Conservation (phyloP, 164 flowering plant genomes). For the Stephania cephalantha region DNA sequence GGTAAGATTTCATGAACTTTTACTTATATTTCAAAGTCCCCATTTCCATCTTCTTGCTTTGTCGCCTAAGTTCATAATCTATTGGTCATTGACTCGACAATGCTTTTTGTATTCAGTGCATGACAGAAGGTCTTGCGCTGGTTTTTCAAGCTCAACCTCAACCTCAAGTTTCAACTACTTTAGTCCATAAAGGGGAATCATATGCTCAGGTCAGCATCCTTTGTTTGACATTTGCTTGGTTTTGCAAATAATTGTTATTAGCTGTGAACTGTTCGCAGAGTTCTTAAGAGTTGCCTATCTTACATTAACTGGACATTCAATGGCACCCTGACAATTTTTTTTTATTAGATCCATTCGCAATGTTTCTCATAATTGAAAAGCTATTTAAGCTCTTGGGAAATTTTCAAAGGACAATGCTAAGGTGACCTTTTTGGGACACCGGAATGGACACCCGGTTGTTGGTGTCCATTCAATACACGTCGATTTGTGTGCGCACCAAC, state of each 20-base stretch:
- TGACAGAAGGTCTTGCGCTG: slow-evolving; percentile 57
- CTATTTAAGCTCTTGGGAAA: not conserved
- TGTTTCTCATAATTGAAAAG: not conserved
- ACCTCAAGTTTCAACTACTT: slow-evolving; percentile 39
- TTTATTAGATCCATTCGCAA: not conserved
- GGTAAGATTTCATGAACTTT: slow-evolving; percentile 16
- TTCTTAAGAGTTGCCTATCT: not conserved
- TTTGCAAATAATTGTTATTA: slow-evolving; percentile 3
- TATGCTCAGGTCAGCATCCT: slow-evolving; percentile 59
- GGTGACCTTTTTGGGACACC: too few species aligned
- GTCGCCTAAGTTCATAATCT: slow-evolving; percentile 3
- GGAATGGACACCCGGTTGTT: too few species aligned
- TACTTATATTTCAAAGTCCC: slow-evolving; percentile 1
- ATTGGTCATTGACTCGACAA: slow-evolving; percentile 4
- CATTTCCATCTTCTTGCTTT: not conserved
- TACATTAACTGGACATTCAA: slow-evolving; percentile 19
- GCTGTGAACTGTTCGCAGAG: not conserved
- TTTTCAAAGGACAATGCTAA: too few species aligned
- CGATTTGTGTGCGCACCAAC: too few species aligned
- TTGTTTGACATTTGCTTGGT: not conserved
- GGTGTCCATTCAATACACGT: too few species aligned
- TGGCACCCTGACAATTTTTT: slow-evolving; percentile 33
- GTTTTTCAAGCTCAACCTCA: slow-evolving; percentile 49
- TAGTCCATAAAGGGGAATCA: slow-evolving; percentile 42
- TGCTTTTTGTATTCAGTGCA: slow-evolving; percentile 44